Evolutionary conservation across 2,329 filamentous ascomycete genomes (phyloP).

Genomic region (Aspergillus texensis): DNA sequence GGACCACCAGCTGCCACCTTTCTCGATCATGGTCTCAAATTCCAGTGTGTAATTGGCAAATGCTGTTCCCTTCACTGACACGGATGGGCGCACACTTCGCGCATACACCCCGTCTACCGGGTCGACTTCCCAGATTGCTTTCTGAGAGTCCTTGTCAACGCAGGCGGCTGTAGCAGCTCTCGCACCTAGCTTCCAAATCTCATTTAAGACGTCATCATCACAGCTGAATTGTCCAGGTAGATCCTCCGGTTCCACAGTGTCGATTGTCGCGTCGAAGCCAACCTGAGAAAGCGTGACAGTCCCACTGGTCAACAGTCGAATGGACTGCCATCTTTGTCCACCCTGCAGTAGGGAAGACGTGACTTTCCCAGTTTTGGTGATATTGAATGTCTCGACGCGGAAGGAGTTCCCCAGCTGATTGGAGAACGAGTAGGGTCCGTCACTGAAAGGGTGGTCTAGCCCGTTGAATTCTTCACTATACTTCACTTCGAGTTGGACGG

Average conservation of each 20-base stretch:
- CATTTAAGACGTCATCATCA: not conserved
- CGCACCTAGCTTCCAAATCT: not conserved
- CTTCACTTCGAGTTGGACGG: not conserved
- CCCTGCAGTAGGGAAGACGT: not conserved
- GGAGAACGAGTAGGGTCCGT: not conserved
- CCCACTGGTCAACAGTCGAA: not conserved
- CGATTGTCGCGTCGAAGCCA: not conserved
- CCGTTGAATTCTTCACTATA: not conserved
- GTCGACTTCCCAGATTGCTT: not conserved
- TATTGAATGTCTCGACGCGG: not conserved
- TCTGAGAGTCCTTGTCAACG: not conserved
- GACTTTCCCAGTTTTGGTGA: not conserved
- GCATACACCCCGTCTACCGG: not conserved
- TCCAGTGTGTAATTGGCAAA: not conserved
- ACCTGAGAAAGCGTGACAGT: not conserved
- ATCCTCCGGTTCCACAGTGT: not conserved
- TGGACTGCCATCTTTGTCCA: not conserved
- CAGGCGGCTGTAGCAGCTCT: not conserved
- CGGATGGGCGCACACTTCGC: not conserved
- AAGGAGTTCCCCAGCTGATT: not conserved
- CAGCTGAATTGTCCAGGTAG: not conserved
- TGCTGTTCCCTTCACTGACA: not conserved
- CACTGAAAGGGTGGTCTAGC: not conserved
- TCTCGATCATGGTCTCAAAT: not conserved
- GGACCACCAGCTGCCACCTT: not conserved